Base-by-base conservation (phyloP, 2,329 filamentous ascomycete species). In the Neofusicoccum parvum region DNA sequence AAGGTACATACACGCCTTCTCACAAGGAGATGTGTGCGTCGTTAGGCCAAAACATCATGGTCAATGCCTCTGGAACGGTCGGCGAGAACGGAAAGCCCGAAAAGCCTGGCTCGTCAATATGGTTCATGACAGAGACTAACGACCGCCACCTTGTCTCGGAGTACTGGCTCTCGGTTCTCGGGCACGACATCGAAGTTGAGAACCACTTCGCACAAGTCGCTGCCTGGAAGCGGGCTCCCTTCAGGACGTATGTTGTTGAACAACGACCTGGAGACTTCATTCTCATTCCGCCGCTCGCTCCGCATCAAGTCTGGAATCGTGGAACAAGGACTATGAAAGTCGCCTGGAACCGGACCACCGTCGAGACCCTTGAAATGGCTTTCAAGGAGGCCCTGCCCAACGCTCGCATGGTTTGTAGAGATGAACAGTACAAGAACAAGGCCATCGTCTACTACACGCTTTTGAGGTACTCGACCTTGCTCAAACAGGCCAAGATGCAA, bases 361-460 rank as follows among this genome's bases (percentile, higher is more conserved):
- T 91, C 2, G 93, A 98, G 73, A 98, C 95, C 0, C 84, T 99
- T 3, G 90, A 94, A 69, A 82, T 96, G 76, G 95, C 94, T 0
- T 78, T 98, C 20, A 86, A 88, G 66, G 95, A 98, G 80, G 93
- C 94, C 0, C 83, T 99, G 2, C 93, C 94, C 0, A 92, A 93
- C 71, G 92, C 94, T 10, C 87, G 93, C 12, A 87, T 97, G 70
- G 94, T 98, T 2, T 98, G 95, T 74, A 90, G 95, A 43, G 95
- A 99, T 70, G 95, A 99, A 76, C 94, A 98, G 76, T 99, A 99
- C 82, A 98, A 98, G 77, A 97, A 96, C 80, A 98, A 98, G 76
- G 92, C 94, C 5, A 97, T 98, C 66, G 85, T 97, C 50, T 97
- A 94, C 76, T 97, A 90, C 74, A 92, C 93, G 0, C 83, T 98